phyloP scores from a whole-genome alignment of 2,329 filamentous ascomycete species.

The Cryphonectria nitschkei region DNA sequence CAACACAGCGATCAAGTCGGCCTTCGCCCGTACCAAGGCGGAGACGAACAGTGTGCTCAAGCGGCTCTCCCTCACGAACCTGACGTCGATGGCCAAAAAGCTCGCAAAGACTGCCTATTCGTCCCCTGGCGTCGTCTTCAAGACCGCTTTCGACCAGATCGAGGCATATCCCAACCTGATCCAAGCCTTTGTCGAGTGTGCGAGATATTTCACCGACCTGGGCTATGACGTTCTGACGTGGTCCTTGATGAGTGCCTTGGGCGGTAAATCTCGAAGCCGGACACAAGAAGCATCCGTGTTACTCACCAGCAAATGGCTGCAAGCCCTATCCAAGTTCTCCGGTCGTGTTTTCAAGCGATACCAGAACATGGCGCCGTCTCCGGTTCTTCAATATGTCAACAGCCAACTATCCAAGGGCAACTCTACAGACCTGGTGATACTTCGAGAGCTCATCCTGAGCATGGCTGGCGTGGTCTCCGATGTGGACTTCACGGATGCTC shows the following conservation, averaged over 20 bases:
- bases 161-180: conserved; percentile 95
- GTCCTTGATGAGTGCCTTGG: conserved; percentile 79
- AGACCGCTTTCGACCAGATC: conserved; percentile 84
- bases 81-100: conserved; percentile 81
- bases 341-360: conserved; percentile 90
- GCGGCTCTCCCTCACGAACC: conserved; percentile 84
- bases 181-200: conserved; percentile 91
- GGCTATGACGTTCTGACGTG: conserved; percentile 94
- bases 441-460: conserved; percentile 85
- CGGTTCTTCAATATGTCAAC: conserved; percentile 87
- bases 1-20: conserved; percentile 74
- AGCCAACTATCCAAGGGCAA: conserved; percentile 82
- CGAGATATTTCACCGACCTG: conserved; percentile 88
- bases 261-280: conserved; percentile 63
- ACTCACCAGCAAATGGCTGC: conserved; percentile 88
- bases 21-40: conserved; percentile 74
- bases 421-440: conserved; percentile 85
- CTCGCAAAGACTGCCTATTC: conserved; percentile 92
- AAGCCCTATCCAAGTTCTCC: conserved; percentile 86
- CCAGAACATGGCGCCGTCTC: conserved; percentile 78
- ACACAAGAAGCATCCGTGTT: conserved; percentile 66
- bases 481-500: conserved; percentile 83
- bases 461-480: conserved; percentile 94
- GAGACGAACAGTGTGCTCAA: conserved; percentile 89
- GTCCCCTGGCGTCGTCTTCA: conserved; percentile 89